A percentile compares a stretch with the other conserved stretches of the same genome.
Conservation (phyloP, 129 eudicot species). For the Flaveria sonorensis region DNA sequence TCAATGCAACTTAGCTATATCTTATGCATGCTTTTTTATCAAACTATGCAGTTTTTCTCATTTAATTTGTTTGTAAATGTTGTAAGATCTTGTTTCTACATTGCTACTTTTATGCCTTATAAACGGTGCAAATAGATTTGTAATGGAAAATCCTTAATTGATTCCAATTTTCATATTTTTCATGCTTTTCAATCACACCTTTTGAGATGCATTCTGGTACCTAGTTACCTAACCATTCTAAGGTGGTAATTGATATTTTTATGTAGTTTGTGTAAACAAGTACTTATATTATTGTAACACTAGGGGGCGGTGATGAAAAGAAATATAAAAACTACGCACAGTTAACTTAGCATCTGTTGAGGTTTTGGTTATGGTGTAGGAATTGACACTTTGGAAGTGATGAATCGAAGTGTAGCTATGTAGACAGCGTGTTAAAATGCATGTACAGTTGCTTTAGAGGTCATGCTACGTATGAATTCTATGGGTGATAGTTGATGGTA, state of each 20-base stretch:
- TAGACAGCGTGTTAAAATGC: background rate
- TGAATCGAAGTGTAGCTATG: background rate
- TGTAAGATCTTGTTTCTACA: background rate
- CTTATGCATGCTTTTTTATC: constrained; percentile 11
- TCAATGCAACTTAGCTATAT: background rate
- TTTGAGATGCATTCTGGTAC: background rate
- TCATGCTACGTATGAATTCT: background rate
- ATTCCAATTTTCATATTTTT: background rate
- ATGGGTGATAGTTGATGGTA: background rate
- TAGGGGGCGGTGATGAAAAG: background rate
- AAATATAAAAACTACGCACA: background rate
- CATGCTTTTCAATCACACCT: background rate
- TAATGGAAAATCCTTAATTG: background rate
- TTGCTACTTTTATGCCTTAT: background rate
- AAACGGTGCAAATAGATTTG: background rate
- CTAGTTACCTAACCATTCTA: background rate
- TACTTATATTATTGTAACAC: background rate
- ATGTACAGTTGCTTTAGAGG: background rate
- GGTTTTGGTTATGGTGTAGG: background rate
- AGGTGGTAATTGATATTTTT: background rate
- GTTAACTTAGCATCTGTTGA: background rate
- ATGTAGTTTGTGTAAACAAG: background rate
- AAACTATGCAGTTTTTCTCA: background rate
- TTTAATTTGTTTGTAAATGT: background rate
- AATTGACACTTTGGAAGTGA: background rate